Evolutionary conservation across 139 green algal species (phyloP).

Genomic region (Volvox reticuliferus): DNA sequence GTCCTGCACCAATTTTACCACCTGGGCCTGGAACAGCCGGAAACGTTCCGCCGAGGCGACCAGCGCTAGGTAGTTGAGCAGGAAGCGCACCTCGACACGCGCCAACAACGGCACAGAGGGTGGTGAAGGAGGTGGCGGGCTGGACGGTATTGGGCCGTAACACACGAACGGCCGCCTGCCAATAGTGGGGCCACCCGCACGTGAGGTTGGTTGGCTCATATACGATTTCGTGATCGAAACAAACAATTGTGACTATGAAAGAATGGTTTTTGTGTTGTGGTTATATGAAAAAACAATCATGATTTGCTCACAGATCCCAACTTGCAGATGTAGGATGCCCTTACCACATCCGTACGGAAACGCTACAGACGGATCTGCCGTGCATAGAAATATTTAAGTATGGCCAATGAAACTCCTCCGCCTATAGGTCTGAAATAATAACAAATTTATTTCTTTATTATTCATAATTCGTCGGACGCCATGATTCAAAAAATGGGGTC

Average conservation of each 20-base stretch:
- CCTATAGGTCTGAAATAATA: too few relatives aligned
- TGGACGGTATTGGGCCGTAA: not conserved
- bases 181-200: not conserved
- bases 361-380: too few relatives aligned
- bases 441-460: too few relatives aligned
- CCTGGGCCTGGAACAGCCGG: not conserved
- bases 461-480: too few relatives aligned
- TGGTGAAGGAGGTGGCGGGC: conserved; percentile 1
- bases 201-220: not conserved
- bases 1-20: not conserved
- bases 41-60: not conserved
- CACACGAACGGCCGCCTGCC: conserved; percentile 19
- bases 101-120: not conserved
- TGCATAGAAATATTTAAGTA: too few relatives aligned
- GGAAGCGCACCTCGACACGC: conserved; percentile 8
- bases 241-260: not conserved
- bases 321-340: not conserved
- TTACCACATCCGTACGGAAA: too few relatives aligned
- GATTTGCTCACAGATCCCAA: not conserved
- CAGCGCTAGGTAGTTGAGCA: not conserved
- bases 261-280: too few relatives aligned
- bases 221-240: not conserved
- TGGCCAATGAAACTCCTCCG: too few relatives aligned
- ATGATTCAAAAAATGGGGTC: too few relatives aligned
- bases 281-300: not conserved